Conservation (phyloP, 164 flowering plant species). For the Nymphaea thermarum region DNA sequence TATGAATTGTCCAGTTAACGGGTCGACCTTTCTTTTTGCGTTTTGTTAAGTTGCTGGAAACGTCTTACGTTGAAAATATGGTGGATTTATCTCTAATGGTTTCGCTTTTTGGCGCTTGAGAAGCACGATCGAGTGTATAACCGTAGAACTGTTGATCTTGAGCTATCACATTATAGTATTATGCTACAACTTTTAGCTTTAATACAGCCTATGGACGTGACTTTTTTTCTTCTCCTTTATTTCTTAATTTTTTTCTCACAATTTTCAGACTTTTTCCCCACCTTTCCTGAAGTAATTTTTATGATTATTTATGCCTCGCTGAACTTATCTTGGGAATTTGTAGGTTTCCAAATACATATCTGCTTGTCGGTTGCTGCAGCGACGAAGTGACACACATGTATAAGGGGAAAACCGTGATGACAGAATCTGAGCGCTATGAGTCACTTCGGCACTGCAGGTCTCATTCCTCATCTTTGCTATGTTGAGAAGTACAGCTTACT, state of each 20-base stretch:
- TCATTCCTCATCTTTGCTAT: background rate
- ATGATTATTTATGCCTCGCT: background rate
- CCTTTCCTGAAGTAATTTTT: background rate
- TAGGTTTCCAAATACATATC: constrained; percentile 80
- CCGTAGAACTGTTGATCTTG: no score
- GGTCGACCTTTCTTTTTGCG: no score
- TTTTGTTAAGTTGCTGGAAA: no score
- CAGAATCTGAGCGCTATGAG: constrained; percentile 67
- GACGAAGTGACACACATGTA: constrained; percentile 70
- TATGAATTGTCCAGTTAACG: no score
- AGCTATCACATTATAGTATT: no score
- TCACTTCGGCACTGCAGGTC: constrained; percentile 97
- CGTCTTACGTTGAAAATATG: no score
- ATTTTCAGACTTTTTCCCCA: background rate
- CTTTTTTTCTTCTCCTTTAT: background rate
- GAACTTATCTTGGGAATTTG: background rate
- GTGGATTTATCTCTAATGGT: no score
- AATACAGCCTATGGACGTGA: background rate
- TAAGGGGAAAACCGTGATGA: constrained; percentile 97
- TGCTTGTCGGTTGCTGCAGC: constrained; percentile 91
- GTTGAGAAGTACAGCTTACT: background rate
- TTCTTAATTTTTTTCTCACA: background rate
- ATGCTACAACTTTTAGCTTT: background rate
- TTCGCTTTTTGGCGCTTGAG: no score
- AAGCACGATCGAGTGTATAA: no score